Base-by-base conservation (phyloP, 768 basidiomycete species). In the Gymnopilus junonius region DNA sequence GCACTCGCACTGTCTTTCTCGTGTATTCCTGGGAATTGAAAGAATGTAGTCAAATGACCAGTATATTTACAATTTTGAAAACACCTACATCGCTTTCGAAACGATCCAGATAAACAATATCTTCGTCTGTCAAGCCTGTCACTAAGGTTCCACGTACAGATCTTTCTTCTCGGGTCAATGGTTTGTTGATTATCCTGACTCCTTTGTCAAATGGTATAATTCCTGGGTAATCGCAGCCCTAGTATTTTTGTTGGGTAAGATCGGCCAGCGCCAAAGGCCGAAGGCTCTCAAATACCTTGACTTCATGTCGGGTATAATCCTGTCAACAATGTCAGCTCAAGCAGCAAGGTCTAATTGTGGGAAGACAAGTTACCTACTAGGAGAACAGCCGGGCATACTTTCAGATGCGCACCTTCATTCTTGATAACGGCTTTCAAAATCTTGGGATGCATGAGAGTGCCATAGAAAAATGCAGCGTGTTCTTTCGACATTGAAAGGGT, bases 381-480 rank as follows among this genome's bases (percentile, higher is more conserved):
- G 8, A 97, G 73, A 7, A 95, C 71, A 5, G 94, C 95, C 39
- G 92, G 88, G 64, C 87, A 87, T 46, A 92, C 83, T 56, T 85
- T 71, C 2, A 97, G 80, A 64, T 88, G 79, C 8, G 76, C 68
- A 8, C 90, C 92, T 46, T 87, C 79, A 68, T 92, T 88, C 7
- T 81, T 81, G 45, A 97, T 87, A 7, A 97, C 94, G 20, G 88
- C 80, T 61, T 80, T 84, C 39, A 97, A 79, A 69, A 98, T 91
- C 54, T 85, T 85, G 6, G 95, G 94, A 69, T 95, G 93, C 82
- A 96, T 88, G 21, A 98, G 79, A 0, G 93, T 97, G 12, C 96
- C 96, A 75, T 96, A 95, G 79, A 94, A 92, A 75, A 95, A 96
- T 17, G 89, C 89, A 14, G 64, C 70, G 34, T 53, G 59, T n/a